Base-by-base conservation (phyloP, 2,329 filamentous ascomycete genomes). In the Nigrograna mackinnonii region DNA sequence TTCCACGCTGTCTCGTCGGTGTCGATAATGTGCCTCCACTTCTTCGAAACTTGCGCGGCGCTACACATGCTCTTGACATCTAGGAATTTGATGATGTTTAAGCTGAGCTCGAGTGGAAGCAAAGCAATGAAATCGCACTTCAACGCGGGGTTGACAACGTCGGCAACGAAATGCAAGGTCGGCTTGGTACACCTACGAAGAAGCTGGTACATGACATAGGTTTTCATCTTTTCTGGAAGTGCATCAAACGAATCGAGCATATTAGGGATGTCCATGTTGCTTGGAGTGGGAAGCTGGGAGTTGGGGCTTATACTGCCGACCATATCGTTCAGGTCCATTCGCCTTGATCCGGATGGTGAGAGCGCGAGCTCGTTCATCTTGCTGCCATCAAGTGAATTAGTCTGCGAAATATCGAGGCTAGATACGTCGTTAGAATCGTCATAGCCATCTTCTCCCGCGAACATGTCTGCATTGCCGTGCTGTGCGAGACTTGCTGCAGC, bases 1-100 rank as follows among this genome's bases (percentile, higher is more conserved):
- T 95, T 97, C 94, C 94, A 99, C 12, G 91, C 90, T 35, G 87
- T 91, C 70, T 99, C 94, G 62, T 97, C 92, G 6, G 87, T 87
- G 60, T 97, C 92, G 39, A 96, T 84, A 28, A 96, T 85, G 50
- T 87, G 85, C 32, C 94, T 84, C 94, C 94, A 99, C 62, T 88
- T 86, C 67, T 89, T 96, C 0, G 92, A 97, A 4, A 97, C 94
- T 58, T 94, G 91, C 2, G 94, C 89, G 9, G 91, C 91, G 48
- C 85, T 86, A 66, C 91, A 96, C 58, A 97, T 84, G 55, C 92
- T 94, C 55, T 84, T 83, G 42, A 87, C 79, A 62, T 96, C 88
- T 14, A 99, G 82, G 62, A 92, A 95, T 20, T 87, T 86, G 11
- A 96, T 79, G 37, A 97, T 85, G 56, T 96, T 89, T 16, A 96